Conservation (phyloP, 1,284 basidiomycete species). For the Fomitopsis pinicola region DNA sequence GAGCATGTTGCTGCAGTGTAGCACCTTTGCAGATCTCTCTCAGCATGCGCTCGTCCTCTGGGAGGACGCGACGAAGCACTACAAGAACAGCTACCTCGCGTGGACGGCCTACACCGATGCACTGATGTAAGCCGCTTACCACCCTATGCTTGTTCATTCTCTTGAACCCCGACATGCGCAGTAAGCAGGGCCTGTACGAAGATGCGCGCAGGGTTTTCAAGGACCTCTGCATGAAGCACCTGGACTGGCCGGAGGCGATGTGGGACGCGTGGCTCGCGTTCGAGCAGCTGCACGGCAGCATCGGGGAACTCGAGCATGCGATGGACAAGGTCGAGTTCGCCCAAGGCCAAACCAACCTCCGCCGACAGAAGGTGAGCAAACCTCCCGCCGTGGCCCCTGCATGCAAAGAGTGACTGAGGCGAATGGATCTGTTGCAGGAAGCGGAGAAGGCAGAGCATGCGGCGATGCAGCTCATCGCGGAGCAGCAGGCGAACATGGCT, state of each 20-base stretch:
- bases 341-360: slow-evolving; percentile 54
- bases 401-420: background rate
- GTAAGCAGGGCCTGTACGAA: slow-evolving; percentile 53
- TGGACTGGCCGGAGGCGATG: slow-evolving; percentile 92
- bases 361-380: slow-evolving; percentile 61
- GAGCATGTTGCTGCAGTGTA: slow-evolving; percentile 32
- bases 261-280: slow-evolving; percentile 88
- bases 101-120: slow-evolving; percentile 68
- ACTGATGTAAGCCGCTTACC: slow-evolving; percentile 48
- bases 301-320: slow-evolving; percentile 67
- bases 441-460: slow-evolving; percentile 52
- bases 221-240: slow-evolving; percentile 58
- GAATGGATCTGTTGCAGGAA: slow-evolving; percentile 37
- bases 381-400: background rate
- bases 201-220: slow-evolving; percentile 64
- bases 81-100: slow-evolving; percentile 65
- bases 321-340: slow-evolving; percentile 66
- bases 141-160: background rate
- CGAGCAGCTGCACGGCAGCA: slow-evolving; percentile 78
- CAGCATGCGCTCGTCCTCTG: slow-evolving; percentile 58
- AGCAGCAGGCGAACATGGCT: slow-evolving; percentile 36
- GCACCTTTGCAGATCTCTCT: slow-evolving; percentile 41
- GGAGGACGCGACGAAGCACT: slow-evolving; percentile 58
- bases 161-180: slow-evolving; percentile 21
- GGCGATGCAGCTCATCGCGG: slow-evolving; percentile 46